Base-by-base conservation (phyloP, 2,329 filamentous ascomycete genomes). In the Talaromyces piceae region DNA sequence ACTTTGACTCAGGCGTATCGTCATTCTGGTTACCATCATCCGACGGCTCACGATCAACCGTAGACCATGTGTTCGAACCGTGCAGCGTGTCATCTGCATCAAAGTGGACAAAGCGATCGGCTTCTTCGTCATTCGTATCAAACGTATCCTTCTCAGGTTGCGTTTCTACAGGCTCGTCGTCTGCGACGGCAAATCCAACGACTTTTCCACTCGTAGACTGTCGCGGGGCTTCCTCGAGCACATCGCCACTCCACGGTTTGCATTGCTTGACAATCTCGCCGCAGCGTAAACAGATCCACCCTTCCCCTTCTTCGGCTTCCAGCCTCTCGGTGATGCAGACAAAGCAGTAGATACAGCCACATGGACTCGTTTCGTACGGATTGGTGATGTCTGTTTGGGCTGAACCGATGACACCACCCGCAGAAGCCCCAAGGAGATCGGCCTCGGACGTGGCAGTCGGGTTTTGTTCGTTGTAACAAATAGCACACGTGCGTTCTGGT, bases 381-480 rank as follows among this genome's bases (percentile, higher is more conserved):
- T 97, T 98, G 4, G 91, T 96, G 55, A 97, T 85, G 62, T 97
- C 93, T 0, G 91, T 96, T 57, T 90, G 86, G 5, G 88, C 87
- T 16, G 87, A 94, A 16, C 91, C 91, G 39, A 94, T 78, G 9
- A 95, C 86, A 12, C 91, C 90, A 54, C 84, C 83, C 4, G 83
- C 82, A 41, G 83, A 80, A 0, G 83, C 81, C 1, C 86, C 83
- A 58, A 95, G 74, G 3, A 91, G 74, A 58, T 95, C 89, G 43
- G 79, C 83, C 70, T 94, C 90, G 2, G 82, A 82, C 1, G 81
- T 79, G 1, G 83, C 77, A 2, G 73, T 71, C 8, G 87, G 79
- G 65, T 94, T 96, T 67, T 95, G 89, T 60, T 95, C 91, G 61
- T 91, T 84, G 67, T 97, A 97, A 73, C 93, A 98, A 57, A 98